Percentiles rank a stretch among this genome's conserved stretches.
Conservation (phyloP, 192 early-diverging fungal genomes). For the Rhizophagus clarus region DNA sequence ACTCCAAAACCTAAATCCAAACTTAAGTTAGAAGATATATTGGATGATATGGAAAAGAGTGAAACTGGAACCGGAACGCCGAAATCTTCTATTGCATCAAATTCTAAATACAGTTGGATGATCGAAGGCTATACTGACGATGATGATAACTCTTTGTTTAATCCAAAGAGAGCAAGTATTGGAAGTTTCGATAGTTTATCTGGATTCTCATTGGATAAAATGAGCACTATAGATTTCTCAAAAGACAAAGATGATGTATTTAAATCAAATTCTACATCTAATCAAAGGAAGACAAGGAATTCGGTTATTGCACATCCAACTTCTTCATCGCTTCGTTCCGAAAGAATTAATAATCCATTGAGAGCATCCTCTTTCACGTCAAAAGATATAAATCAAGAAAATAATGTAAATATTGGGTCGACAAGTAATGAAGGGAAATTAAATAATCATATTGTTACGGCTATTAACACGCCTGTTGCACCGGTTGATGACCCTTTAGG, state of each 20-base stretch:
- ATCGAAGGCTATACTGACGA: conserved; percentile 24
- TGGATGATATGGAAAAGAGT: conserved; percentile 22
- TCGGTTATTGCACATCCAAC: neutral
- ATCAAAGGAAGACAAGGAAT: neutral
- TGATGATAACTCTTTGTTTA: conserved; percentile 32
- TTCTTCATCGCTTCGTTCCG: neutral
- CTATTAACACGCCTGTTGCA: neutral
- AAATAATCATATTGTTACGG: neutral
- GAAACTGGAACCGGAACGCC: neutral
- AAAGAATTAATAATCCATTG: conserved; percentile 22
- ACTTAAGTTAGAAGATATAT: conserved; percentile 21
- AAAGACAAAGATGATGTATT: neutral
- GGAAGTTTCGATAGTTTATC: neutral
- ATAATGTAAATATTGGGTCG: conserved; percentile 17
- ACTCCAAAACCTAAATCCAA: neutral
- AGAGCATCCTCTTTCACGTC: neutral
- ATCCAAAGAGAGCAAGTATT: conserved; percentile 25
- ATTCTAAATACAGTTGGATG: conserved; percentile 36
- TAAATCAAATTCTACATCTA: neutral
- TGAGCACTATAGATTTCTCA: neutral
- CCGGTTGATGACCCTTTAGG: conserved; percentile 30
- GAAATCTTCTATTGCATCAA: conserved; percentile 27
- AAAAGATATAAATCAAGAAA: neutral
- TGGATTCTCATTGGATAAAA: neutral
- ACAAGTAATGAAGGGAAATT: neutral